Conservation (phyloP, 768 basidiomycete species). For the Coprinopsis marcescibilis region DNA sequence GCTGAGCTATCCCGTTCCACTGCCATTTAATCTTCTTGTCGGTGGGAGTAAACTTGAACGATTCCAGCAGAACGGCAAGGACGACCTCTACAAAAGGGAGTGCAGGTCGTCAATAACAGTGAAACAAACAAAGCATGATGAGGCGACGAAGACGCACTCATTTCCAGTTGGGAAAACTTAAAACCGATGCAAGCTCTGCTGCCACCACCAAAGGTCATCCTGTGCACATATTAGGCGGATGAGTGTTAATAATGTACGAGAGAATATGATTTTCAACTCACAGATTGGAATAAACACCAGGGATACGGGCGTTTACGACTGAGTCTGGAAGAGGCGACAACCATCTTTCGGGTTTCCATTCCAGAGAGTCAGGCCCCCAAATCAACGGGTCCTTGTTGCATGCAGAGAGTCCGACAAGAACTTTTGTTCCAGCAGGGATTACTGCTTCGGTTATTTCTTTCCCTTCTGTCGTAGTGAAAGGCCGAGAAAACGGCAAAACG, state of each 20-base stretch:
- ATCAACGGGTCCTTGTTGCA: slow-evolving; percentile 29
- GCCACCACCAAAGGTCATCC: slow-evolving; percentile 19
- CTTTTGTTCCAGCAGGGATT: slow-evolving; percentile 35
- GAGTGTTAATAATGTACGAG: neutral
- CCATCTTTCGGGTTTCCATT: slow-evolving; percentile 42
- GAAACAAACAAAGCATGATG: neutral
- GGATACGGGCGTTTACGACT: slow-evolving; percentile 16
- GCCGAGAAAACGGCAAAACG: slow-evolving; percentile 38
- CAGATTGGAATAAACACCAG: slow-evolving; percentile 18
- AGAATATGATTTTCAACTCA: neutral
- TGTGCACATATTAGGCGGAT: slow-evolving; percentile 3
- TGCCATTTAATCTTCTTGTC: slow-evolving; percentile 14
- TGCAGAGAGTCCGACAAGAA: slow-evolving; percentile 31
- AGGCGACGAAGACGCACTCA: slow-evolving; percentile 31
- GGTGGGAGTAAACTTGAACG: slow-evolving; percentile 13
- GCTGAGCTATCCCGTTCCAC: slow-evolving; percentile 13
- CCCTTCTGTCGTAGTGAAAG: slow-evolving; percentile 33
- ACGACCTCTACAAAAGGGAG: slow-evolving; percentile 12
- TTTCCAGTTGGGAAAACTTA: slow-evolving; percentile 50
- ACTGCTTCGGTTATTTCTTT: slow-evolving; percentile 27
- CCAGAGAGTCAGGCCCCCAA: slow-evolving; percentile 36
- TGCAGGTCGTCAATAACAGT: neutral
- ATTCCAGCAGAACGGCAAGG: slow-evolving; percentile 9
- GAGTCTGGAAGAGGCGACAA: slow-evolving; percentile 27
- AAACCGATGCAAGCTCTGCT: slow-evolving; percentile 29